Base-by-base conservation (phyloP, 352 stramenopile genomes). In the Hyaloperonospora arabidopsidis region DNA sequence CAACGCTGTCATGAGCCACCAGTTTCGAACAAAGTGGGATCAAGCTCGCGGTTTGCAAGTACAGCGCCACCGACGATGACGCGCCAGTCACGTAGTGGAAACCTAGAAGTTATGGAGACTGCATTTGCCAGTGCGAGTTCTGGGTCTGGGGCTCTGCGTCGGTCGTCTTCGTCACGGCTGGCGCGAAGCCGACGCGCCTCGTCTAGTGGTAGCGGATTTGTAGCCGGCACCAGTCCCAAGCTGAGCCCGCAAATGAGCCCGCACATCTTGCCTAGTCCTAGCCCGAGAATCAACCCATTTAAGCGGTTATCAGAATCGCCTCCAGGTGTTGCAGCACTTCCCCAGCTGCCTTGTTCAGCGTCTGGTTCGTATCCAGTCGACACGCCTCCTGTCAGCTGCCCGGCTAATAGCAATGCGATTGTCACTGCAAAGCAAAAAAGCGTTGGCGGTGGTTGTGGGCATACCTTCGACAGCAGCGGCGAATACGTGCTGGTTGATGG, bases 211-310 rank as follows among this genome's bases (percentile, higher is more conserved):
- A 61, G 50, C 40, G 63, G 56, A 7, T 25, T 54, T 29, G 15
- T 36, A 8, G 43, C 52, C 29, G 58, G 57, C 2, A 76, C 43
- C 11, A 87, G 77, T 54, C 72, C 74, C 2, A 84, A 75, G 40
- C 53, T 84, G 25, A 87, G 77, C 22, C 77, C 77, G 10, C 77
- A 87, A 54, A 79, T 86, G 70, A 89, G 79, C 43, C 79, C 79
- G 2, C 67, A 79, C 28, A 71, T 84, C 10, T 50, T 86, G 6
- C 72, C 76, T 15, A 85, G 65, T 49, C 74, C 75, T 28, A 84
- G 70, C 21, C 79, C 76, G 29, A 69, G 79, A 21, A 89, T 87
- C 56, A 89, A 89, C 22, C 79, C 79, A 14, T 89, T 89, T 48
- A 87, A 87, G 53, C 63, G 77, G 36, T 47, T 76, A 15, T 67